Evolutionary conservation across 345 rosid genomes (phyloP).

Genomic region (Corymbia maculata): DNA sequence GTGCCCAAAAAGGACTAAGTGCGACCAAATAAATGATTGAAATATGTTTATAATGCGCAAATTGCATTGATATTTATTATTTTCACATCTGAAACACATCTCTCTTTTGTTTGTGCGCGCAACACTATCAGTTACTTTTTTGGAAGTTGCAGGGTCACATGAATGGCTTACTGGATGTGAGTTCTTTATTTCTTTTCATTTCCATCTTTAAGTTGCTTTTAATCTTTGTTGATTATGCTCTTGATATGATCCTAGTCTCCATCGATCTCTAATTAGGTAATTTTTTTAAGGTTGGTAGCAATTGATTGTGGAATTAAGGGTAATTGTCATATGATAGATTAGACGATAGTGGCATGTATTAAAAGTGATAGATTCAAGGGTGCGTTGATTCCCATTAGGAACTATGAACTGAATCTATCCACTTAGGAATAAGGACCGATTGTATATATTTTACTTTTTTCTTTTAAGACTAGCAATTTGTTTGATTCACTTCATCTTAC

Average conservation of each 20-base stretch:
- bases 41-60: not conserved
- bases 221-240: not conserved
- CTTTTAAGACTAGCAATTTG: not conserved
- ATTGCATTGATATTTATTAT: not conserved
- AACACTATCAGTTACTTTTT: not conserved
- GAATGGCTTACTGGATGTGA: not conserved
- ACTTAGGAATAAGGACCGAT: not conserved
- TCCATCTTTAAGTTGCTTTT: not conserved
- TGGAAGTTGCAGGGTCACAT: not conserved
- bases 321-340: not conserved
- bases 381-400: not conserved
- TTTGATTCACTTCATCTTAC: conserved; percentile 2
- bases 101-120: not conserved
- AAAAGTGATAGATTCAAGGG: not conserved
- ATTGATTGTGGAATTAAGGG: not conserved
- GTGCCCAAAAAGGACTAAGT: not conserved
- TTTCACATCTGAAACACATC: not conserved
- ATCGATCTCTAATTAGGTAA: not conserved
- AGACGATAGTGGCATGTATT: not conserved
- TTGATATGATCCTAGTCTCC: not conserved
- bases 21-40: not conserved
- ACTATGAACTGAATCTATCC: not conserved
- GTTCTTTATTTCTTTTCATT: not conserved
- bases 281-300: not conserved
- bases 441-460: too few relatives aligned